These are phyloP conservation scores for Datisca glomerata DNA, from an alignment of 306 rosid species.

Conservation along the genomic window DNA sequence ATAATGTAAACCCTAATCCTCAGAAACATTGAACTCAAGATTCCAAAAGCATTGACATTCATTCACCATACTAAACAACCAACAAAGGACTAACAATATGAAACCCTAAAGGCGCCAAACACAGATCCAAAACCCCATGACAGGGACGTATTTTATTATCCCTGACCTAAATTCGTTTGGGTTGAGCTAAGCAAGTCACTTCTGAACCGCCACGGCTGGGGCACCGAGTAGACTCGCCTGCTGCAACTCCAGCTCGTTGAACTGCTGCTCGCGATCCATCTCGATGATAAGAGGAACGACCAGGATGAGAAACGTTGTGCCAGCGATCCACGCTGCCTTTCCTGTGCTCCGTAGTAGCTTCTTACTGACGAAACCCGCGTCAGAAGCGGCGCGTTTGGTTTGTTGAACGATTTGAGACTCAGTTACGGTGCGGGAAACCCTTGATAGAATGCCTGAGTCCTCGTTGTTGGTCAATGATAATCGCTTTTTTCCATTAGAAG, in stretches of 20 bases:
- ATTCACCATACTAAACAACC: no score
- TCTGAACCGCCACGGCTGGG: no score
- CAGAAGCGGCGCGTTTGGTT: conserved; percentile 4
- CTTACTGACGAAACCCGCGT: conserved; percentile 14
- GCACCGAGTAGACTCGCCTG: conserved; percentile 19
- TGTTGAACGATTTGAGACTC: neutral
- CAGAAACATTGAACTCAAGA: no score
- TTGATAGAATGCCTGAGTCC: conserved; percentile 2
- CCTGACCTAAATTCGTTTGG: no score
- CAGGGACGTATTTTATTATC: no score
- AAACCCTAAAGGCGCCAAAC: no score
- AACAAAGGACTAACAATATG: no score
- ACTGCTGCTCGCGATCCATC: conserved; percentile 31
- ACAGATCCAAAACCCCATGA: no score
- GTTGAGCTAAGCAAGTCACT: no score
- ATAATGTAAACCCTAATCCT: no score
- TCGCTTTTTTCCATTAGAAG: conserved; percentile 1
- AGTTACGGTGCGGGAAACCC: neutral
- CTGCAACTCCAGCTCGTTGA: conserved; percentile 19
- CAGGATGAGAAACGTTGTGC: conserved; percentile 18
- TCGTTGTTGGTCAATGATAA: conserved; percentile 1
- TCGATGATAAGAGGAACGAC: conserved; percentile 19
- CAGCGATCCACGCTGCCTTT: conserved; percentile 24
- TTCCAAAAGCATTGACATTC: no score
- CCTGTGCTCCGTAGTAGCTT: conserved; percentile 24